Evolutionary conservation across 257 asterid species (phyloP).

Genomic region (Salvia miltiorrhiza): DNA sequence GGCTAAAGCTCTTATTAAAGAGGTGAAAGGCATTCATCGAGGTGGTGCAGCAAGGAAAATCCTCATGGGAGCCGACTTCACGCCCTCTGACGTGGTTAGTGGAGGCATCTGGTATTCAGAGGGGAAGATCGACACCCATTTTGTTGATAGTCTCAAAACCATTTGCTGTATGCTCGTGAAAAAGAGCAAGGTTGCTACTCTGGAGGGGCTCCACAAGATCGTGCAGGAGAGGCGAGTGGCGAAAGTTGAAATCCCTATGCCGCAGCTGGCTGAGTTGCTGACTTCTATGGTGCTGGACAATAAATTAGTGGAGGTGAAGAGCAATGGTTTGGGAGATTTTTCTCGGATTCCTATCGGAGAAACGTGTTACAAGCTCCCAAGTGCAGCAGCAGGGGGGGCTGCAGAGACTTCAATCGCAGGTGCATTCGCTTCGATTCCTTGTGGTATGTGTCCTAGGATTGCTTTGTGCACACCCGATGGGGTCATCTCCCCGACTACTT

Average conservation of each 20-base stretch:
- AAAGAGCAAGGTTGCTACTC: slow-evolving; percentile 38
- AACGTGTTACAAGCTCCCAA: slow-evolving; percentile 44
- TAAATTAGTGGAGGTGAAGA: slow-evolving; percentile 63
- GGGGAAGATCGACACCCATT: slow-evolving; percentile 47
- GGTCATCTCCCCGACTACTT: slow-evolving; percentile 56
- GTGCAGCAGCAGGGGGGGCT: slow-evolving; percentile 14
- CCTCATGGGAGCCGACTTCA: slow-evolving; percentile 58
- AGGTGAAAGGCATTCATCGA: slow-evolving; percentile 42
- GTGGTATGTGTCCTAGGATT: slow-evolving; percentile 68
- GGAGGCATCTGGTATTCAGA: slow-evolving; percentile 63
- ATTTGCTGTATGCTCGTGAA: neutral
- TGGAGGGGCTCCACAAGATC: slow-evolving; percentile 33
- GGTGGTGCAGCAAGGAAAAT: slow-evolving; percentile 29
- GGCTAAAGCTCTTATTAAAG: slow-evolving; percentile 38
- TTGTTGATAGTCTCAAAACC: neutral
- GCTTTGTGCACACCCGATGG: slow-evolving; percentile 60
- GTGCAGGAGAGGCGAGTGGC: slow-evolving; percentile 19
- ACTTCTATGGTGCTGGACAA: slow-evolving; percentile 53
- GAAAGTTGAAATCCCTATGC: slow-evolving; percentile 27
- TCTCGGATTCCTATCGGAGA: slow-evolving; percentile 48
- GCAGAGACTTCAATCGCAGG: slow-evolving; percentile 35
- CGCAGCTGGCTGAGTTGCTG: slow-evolving; percentile 45
- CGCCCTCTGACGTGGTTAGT: slow-evolving; percentile 59
- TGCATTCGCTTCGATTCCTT: slow-evolving; percentile 63
- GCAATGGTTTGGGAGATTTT: slow-evolving; percentile 69